A percentile compares a stretch with the other conserved stretches of the same genome.
Conservation (phyloP, 2,329 filamentous ascomycete species). For the Byssochlamys sp. region DNA sequence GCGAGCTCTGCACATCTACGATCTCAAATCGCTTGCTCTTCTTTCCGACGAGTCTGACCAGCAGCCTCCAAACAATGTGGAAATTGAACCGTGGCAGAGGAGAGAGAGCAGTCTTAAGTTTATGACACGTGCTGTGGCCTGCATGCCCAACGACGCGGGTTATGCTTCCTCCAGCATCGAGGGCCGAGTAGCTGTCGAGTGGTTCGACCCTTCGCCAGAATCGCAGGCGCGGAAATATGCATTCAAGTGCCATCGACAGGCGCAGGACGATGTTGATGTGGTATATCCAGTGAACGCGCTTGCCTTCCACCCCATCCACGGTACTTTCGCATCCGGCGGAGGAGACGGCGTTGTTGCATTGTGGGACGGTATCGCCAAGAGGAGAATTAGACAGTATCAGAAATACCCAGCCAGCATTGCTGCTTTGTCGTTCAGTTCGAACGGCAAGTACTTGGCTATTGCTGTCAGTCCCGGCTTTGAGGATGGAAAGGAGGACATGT, state of each 20-base stretch:
- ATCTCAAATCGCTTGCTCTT: slow-evolving; percentile 58
- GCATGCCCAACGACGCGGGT: slow-evolving; percentile 92
- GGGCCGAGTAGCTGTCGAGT: slow-evolving; percentile 90
- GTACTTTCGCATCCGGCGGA: slow-evolving; percentile 80
- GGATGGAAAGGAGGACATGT: slow-evolving; percentile 68
- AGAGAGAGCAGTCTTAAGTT: slow-evolving; percentile 92
- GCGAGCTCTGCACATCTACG: slow-evolving; percentile 88
- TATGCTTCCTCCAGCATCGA: slow-evolving; percentile 91
- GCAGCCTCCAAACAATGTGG: slow-evolving; percentile 33
- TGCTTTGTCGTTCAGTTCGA: slow-evolving; percentile 63
- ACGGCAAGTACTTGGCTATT: slow-evolving; percentile 70
- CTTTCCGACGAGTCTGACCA: slow-evolving; percentile 41
- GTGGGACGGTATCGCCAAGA: slow-evolving; percentile 86
- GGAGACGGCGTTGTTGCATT: slow-evolving; percentile 85
- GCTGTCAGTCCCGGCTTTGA: slow-evolving; percentile 81
- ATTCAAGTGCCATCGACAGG: slow-evolving; percentile 93
- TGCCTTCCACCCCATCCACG: slow-evolving; percentile 71
- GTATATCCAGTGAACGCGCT: slow-evolving; percentile 88
- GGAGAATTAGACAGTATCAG: slow-evolving; percentile 80
- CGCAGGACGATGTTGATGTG: slow-evolving; percentile 59
- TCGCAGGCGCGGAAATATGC: slow-evolving; percentile 91
- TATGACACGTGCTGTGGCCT: slow-evolving; percentile 83
- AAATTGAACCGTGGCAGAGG: slow-evolving; percentile 76
- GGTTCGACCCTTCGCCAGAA: slow-evolving; percentile 83
- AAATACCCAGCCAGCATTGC: slow-evolving; percentile 71